A percentile compares a stretch with the other conserved stretches of the same genome.
Evolutionary conservation across 495 filamentous ascomycete species (phyloP).

Genomic region (Hapsidospora chrysogenum): DNA sequence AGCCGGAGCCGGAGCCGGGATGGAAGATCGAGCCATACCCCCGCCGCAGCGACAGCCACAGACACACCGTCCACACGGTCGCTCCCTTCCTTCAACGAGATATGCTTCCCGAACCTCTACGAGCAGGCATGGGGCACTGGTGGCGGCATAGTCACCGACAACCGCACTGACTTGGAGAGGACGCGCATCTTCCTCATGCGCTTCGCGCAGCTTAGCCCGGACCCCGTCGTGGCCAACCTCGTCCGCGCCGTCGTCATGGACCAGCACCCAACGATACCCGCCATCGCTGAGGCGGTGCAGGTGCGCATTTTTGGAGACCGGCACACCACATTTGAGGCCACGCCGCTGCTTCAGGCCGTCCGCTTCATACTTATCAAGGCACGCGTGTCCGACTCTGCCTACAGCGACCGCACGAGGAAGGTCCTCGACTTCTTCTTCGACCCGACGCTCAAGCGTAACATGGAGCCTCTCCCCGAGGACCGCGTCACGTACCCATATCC

Average conservation of each 20-base stretch:
- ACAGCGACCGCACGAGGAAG: slow-evolving; percentile 8
- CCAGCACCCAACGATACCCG: slow-evolving; percentile 6
- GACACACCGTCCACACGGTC: too few species aligned
- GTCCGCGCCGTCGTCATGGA: slow-evolving; percentile 12
- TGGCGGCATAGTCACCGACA: slow-evolving; percentile 1
- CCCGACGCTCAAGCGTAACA: slow-evolving; percentile 15
- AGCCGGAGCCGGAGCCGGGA: too few species aligned
- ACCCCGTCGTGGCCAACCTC: slow-evolving; percentile 6
- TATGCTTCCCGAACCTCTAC: slow-evolving; percentile 15
- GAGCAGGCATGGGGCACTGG: slow-evolving; percentile 14
- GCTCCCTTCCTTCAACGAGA: slow-evolving; percentile 5
- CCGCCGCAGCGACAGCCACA: too few species aligned
- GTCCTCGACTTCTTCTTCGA: slow-evolving; percentile 23
- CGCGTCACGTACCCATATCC: slow-evolving; percentile 15
- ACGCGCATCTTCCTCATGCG: slow-evolving; percentile 15
- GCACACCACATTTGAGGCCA: slow-evolving; percentile 14
- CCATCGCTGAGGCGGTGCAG: slow-evolving; percentile 13
- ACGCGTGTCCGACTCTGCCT: slow-evolving; percentile 9
- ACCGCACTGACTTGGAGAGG: slow-evolving; percentile 12
- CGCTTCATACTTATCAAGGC: slow-evolving; percentile 20
- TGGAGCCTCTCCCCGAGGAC: slow-evolving; percentile 9
- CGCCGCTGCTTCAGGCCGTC: slow-evolving; percentile 16
- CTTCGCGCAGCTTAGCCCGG: slow-evolving; percentile 11
- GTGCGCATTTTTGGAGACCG: slow-evolving; percentile 12
- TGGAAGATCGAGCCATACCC: too few species aligned